Percentiles rank a stretch among this genome's conserved stretches.
These are phyloP conservation scores for Trametes polyzona DNA, from an alignment of 1,284 basidiomycete species.

Conservation along the genomic window DNA sequence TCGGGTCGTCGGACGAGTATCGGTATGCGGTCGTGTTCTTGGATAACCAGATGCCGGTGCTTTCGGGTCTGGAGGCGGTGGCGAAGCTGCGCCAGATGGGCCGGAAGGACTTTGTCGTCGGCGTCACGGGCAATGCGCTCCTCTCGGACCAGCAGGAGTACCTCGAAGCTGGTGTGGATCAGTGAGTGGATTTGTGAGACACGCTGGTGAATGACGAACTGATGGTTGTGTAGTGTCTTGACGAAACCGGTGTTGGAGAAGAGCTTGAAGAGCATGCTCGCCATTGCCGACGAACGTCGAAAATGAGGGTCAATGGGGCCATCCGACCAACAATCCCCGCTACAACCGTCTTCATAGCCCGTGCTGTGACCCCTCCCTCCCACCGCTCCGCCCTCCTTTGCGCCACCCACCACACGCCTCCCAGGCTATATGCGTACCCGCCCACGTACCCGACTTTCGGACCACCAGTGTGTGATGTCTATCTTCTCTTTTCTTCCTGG, in stretches of 20 bases:
- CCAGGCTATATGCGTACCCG: not conserved
- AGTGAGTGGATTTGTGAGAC: slow-evolving; percentile 48
- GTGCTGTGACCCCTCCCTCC: too few relatives aligned
- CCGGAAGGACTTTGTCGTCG: slow-evolving; percentile 76
- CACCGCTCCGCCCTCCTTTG: too few relatives aligned
- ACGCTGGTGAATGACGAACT: not conserved
- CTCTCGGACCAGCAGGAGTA: slow-evolving; percentile 76
- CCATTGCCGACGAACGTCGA: slow-evolving; percentile 38
- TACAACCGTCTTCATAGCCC: slow-evolving; percentile 11
- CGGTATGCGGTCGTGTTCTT: slow-evolving; percentile 78
- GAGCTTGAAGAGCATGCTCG: slow-evolving; percentile 40
- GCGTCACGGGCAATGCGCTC: slow-evolving; percentile 76
- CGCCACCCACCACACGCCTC: not conserved
- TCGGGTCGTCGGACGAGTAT: slow-evolving; percentile 25
- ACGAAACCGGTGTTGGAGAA: slow-evolving; percentile 45
- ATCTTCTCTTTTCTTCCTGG: not conserved
- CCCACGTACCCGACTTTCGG: not conserved
- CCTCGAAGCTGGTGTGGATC: slow-evolving; percentile 75
- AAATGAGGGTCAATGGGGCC: slow-evolving; percentile 19
- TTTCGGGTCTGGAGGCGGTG: slow-evolving; percentile 79
- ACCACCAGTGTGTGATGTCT: not conserved
- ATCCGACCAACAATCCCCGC: slow-evolving; percentile 12
- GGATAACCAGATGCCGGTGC: slow-evolving; percentile 88
- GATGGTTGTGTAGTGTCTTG: slow-evolving; percentile 36
- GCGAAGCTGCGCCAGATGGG: slow-evolving; percentile 68